Evolutionary conservation across 202 grass and related monocot genomes (phyloP).

Genomic region (Cymbopogon flexuosus): DNA sequence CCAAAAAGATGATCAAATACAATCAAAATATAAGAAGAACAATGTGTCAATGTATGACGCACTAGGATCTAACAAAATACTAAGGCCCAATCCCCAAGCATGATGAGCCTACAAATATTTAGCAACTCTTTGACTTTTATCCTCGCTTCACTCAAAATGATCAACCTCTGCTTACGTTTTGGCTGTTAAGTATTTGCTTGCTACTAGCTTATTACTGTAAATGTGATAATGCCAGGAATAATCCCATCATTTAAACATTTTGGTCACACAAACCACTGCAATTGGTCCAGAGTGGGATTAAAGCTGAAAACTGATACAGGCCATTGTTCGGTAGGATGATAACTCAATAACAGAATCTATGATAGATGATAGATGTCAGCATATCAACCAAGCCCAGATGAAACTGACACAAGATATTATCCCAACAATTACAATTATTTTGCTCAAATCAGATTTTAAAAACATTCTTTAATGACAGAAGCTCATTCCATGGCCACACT

Average conservation of each 20-base stretch:
- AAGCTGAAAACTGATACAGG: neutral
- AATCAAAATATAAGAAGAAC: neutral
- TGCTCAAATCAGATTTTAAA: neutral
- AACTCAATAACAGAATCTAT: slow-evolving; percentile 11
- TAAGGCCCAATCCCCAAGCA: neutral
- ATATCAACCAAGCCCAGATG: neutral
- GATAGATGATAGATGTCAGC: neutral
- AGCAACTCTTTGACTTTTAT: neutral
- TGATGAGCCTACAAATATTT: neutral
- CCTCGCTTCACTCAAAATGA: neutral
- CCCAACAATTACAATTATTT: neutral
- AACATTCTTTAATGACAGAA: neutral
- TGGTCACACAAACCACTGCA: neutral
- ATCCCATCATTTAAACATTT: neutral
- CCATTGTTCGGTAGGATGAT: neutral
- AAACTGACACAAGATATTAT: neutral
- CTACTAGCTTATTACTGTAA: neutral
- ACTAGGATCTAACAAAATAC: neutral
- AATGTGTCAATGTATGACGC: neutral
- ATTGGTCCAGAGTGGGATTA: neutral
- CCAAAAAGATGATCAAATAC: neutral
- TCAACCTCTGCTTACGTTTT: neutral
- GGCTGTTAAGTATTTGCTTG: neutral
- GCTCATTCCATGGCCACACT: neutral
- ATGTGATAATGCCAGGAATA: neutral